Conservation (phyloP, 202 grass and related monocot genomes). For the Zoysia matrella region DNA sequence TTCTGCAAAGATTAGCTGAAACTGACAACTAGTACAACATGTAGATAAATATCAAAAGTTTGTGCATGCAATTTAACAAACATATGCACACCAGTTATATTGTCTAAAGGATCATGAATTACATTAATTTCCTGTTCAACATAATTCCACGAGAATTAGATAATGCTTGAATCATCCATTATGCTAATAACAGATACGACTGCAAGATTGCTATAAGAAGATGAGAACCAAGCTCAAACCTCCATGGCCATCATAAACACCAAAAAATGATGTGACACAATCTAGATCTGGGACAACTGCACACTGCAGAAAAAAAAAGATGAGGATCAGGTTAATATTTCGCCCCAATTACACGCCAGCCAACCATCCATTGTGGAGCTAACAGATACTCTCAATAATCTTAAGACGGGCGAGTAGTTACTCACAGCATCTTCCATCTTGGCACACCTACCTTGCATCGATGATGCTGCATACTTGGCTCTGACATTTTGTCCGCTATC, state of each 20-base stretch:
- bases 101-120: conserved; percentile 13
- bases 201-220: not conserved
- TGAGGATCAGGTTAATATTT: not conserved
- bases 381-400: not conserved
- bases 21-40: not conserved
- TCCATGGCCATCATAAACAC: conserved; percentile 55
- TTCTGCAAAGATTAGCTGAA: not conserved
- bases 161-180: conserved; percentile 16
- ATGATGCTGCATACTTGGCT: conserved; percentile 11
- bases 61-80: not conserved
- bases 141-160: not conserved
- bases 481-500: conserved; percentile 8
- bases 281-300: conserved; percentile 26
- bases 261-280: conserved; percentile 44
- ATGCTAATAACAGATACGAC: not conserved
- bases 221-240: conserved; percentile 37
- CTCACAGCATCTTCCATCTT: conserved; percentile 11
- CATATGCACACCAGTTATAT: not conserved
- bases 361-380: conserved; percentile 3
- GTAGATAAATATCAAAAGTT: not conserved
- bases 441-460: not conserved
- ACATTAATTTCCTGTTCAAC: not conserved
- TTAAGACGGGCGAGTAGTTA: not conserved
- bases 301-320: conserved; percentile 27
- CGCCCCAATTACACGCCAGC: not conserved